Base-by-base conservation (phyloP, 2,329 filamentous ascomycete genomes). In the Fusarium poae region DNA sequence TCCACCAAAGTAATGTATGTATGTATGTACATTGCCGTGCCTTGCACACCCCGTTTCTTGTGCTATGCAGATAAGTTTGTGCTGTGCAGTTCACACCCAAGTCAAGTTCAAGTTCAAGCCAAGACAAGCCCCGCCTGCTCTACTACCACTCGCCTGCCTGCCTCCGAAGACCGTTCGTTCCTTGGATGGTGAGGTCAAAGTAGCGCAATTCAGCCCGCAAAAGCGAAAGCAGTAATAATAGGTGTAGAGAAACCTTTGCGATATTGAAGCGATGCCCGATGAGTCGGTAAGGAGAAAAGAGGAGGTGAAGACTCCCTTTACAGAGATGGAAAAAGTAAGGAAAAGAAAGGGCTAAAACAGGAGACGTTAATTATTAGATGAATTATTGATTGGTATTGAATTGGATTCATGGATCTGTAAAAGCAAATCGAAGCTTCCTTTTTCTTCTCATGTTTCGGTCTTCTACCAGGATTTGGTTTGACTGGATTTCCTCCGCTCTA, bases 11-110 rank as follows among this genome's bases (percentile, higher is more conserved):
- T 29, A 34, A 30, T 20, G 27, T 27, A 44, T 9, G 16, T 30
- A 30, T n/a, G 25, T 48, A 34, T 60, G 51, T 48, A 45, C 30
- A 39, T 50, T 39, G 32, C 37, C 40, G 44, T 65, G 49, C 67
- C 64, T 59, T 63, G 66, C 68, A 74, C 68, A 44, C 71, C 72
- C 67, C 70, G 70, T 64, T 73, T 59, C 57, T 54, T 60, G 35
- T 57, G 65, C 51, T 63, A 40, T 60, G 40, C 42, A 39, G 44
- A 16, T 29, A 15, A n/a, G 37, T 44, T 59, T 66, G 57, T 64
- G 55, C 53, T 57, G 34, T 62, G 65, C 53, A 56, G 50, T 56
- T 60, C 71, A 72, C 71, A 69, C 67, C 65, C 65, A 57, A 20
- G 35, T 39, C n/a, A 65, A 46, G 12, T 20, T 12, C 35, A 37